phyloP scores from a whole-genome alignment of 441 rosid species.

The Gossypium schwendimanii region DNA sequence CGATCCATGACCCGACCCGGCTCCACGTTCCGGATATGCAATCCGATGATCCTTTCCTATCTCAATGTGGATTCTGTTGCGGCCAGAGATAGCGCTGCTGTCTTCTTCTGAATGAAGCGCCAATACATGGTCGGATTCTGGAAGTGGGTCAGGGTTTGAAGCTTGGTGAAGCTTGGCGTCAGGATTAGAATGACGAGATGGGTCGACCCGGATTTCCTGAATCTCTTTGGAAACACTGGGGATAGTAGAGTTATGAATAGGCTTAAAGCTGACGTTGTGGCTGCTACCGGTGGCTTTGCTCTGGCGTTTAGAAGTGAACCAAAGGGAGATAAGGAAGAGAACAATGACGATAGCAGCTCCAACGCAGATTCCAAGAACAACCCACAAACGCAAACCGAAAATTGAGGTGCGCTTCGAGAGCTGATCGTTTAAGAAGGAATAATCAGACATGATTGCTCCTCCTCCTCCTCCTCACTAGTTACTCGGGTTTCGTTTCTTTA shows the following conservation, averaged over 20 bases:
- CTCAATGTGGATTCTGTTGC: slow-evolving; percentile 63
- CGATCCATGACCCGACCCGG: slow-evolving; percentile 45
- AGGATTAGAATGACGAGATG: slow-evolving; percentile 24
- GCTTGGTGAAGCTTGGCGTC: slow-evolving; percentile 21
- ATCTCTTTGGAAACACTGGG: slow-evolving; percentile 74
- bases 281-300: slow-evolving; percentile 13
- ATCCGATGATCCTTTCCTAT: slow-evolving; percentile 79
- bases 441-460: slow-evolving; percentile 32
- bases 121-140: slow-evolving; percentile 32
- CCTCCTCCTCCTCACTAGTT: not conserved
- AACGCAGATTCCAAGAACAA: slow-evolving; percentile 71
- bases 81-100: slow-evolving; percentile 28
- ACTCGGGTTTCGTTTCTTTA: not conserved
- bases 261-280: slow-evolving; percentile 18
- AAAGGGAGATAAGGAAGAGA: slow-evolving; percentile 74
- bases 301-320: slow-evolving; percentile 58
- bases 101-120: slow-evolving; percentile 34
- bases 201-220: slow-evolving; percentile 62
- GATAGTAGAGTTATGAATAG: slow-evolving; percentile 32
- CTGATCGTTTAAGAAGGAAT: slow-evolving; percentile 46
- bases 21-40: slow-evolving; percentile 56
- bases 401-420: slow-evolving; percentile 65
- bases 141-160: slow-evolving; percentile 34
- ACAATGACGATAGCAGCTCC: slow-evolving; percentile 67
- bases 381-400: slow-evolving; percentile 70